Base-by-base conservation (phyloP, 345 rosid genomes). In the Melaleuca quinquenervia region DNA sequence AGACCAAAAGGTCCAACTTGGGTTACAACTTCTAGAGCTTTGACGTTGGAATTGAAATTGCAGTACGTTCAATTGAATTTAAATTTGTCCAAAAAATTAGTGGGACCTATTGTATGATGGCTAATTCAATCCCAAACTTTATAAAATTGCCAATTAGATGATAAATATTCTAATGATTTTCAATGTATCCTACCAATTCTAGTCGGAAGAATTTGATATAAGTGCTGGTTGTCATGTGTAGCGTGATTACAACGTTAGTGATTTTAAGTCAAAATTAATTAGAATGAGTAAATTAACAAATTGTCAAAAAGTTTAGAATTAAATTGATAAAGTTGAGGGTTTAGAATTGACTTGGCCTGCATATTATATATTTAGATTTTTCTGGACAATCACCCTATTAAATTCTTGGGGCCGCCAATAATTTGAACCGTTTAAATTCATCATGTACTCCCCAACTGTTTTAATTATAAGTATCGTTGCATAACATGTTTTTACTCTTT, bases 201-300 rank as follows among this genome's bases (percentile, higher is more conserved):
- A 1, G 0, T 62, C 1, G 3, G 0, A 62, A 27, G 14, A 15
- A 3, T 2, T 1, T 29, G 4, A 32, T 7, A 20, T 53, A 24
- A 1, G 7, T 3, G 8, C 1, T 0, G 26, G 26, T 24, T 26
- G 0, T 53, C 56, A 6, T 3, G 2, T 6, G 53, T 51, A 20
- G 21, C 53, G 6, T 2, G 2, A 36, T 70, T 0, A 3, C 1
- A 1, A 0, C 0, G 0, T 36, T 0, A 8, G 21, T 0, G 60
- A 55, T 22, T 22, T 22, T 0, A 5, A 6, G 6, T 2, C 3
- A 22, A 55, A 55, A 55, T 55, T 70, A 70, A 3, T 7, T 18
- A 18, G 3, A 36, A 8, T 7, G 20, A 70, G 9, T 8, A 18
- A 0, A 8, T 70, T 0, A 0, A 1, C 12, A 70, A 32, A 32